Base-by-base conservation (phyloP, 1,284 basidiomycete genomes). In the Rugosomyces carneus region DNA sequence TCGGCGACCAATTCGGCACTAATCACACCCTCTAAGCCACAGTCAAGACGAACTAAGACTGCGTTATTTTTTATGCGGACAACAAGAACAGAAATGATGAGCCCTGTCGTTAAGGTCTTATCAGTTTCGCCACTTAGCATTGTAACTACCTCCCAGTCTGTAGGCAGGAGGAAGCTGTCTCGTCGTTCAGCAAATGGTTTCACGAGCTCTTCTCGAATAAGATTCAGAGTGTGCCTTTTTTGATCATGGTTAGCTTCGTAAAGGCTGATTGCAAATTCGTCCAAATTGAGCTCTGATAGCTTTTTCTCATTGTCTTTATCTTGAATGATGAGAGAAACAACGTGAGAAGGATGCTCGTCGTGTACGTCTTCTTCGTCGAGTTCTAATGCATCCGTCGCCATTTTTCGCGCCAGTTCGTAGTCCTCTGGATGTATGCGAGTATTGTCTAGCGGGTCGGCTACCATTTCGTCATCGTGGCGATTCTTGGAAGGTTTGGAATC, bases 371-470 rank as follows among this genome's bases (percentile, higher is more conserved):
- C 94, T 59, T 94, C 92, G 57, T 97, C 94, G 26, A 93, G 78
- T 59, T 97, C 95, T 19, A 98, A 78, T 5, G 95, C 93, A 64
- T 98, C 95, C 9, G 92, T 91, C 27, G 96, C 95, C 93, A 99
- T 98, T 72, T 99, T 98, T 37, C 93, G 84, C 1, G 96, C 95
- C 45, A 98, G 78, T 58, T 97, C 93, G 64, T 99, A 99, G 67
- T 99, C 95, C 65, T 97, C 93, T 0, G 93, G 93, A 64, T 99
- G 96, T 51, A 99, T 93, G 11, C 96, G 88, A 18, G 95, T 99
- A 59, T 86, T 84, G 63, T 99, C 96, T 37, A 99, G 73, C 3
- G 93, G 91, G 65, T 99, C 95, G 9, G 89, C 84, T 9, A 78
- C 73, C 49, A 83, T 77, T 45, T 86, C 82, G 42, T 86, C 81